Conservation (phyloP, 495 filamentous ascomycete genomes). For the Penicillium desertorum region DNA sequence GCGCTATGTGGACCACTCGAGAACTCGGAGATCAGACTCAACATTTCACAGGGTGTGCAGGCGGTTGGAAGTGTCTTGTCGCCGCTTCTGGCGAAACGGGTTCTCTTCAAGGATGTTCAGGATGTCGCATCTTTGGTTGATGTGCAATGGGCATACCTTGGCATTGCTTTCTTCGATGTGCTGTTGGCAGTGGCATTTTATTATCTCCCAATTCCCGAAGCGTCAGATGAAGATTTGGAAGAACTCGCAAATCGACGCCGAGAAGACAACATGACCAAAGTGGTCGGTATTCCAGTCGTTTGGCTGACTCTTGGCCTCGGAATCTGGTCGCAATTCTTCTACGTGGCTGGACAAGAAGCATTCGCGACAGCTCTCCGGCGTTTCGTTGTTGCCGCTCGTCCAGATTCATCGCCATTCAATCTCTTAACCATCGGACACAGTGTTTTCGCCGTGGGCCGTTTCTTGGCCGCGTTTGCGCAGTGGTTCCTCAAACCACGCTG, state of each 20-base stretch:
- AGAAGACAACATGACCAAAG: slow-evolving; percentile 50
- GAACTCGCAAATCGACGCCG: slow-evolving; percentile 52
- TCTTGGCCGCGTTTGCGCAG: slow-evolving; percentile 55
- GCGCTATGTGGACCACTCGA: slow-evolving; percentile 65
- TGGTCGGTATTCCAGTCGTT: slow-evolving; percentile 49
- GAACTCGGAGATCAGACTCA: slow-evolving; percentile 64
- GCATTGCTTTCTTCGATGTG: slow-evolving; percentile 63
- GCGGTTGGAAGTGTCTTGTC: slow-evolving; percentile 63
- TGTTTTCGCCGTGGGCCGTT: slow-evolving; percentile 63
- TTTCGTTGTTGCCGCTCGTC: slow-evolving; percentile 40
- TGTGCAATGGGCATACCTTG: slow-evolving; percentile 72
- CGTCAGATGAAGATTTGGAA: slow-evolving; percentile 62
- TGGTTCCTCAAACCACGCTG: slow-evolving; percentile 61
- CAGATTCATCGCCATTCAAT: slow-evolving; percentile 38
- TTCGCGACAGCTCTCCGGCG: slow-evolving; percentile 46
- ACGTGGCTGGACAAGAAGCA: slow-evolving; percentile 65
- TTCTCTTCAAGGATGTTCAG: slow-evolving; percentile 55
- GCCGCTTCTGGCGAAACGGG: slow-evolving; percentile 59
- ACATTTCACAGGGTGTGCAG: slow-evolving; percentile 68
- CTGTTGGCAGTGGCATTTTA: slow-evolving; percentile 63
- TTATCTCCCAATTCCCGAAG: slow-evolving; percentile 66
- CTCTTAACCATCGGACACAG: slow-evolving; percentile 56
- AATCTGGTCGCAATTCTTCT: slow-evolving; percentile 61
- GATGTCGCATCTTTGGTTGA: slow-evolving; percentile 58
- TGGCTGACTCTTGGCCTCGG: slow-evolving; percentile 59